Base-by-base conservation (phyloP, 164 flowering plant species). In the Umbellularia californica region DNA sequence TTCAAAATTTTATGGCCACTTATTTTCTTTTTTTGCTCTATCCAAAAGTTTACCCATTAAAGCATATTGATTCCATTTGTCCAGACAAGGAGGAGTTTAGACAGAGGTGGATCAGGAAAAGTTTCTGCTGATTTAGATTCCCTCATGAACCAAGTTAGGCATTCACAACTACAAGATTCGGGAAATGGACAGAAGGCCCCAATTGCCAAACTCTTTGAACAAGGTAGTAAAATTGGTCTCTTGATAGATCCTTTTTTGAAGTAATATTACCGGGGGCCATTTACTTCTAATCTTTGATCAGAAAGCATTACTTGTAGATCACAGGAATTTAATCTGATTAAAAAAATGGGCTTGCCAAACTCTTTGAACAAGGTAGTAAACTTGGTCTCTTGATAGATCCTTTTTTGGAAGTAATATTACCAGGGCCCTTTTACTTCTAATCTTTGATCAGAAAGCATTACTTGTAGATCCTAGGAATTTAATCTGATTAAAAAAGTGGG, bases 121-220 rank as follows among this genome's bases (percentile, higher is more conserved):
- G 79, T 78, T 64, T 75, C 72, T 60, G 80, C 82, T 70, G 83
- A 70, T 50, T 73, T 86, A 24, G 93, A 90, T 84, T 80, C 90
- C 76, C 88, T 82, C 52, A 82, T 83, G 78, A 78, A 90, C 70
- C 91, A 88, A 81, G 84, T 81, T 75, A 85, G 81, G 79, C 84
- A 81, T 73, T 85, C 88, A 65, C 88, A 35, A 58, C 88, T n/a
- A 22, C 63, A 47, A 23, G 75, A 72, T n/a, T 24, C 69, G 28
- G 95, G 85, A 85, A 89, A 86, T 80, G 95, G 89, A 27, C 96
- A 92, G 35, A 92, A 87, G 78, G 82, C 89, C 41, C 86, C 99
- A 24, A 80, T 92, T 50, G 95, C 90, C 66, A 93, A 87, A 79
- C 94, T 95, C 75, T 95, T 93, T 82, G 75, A 72, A 72, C 75